Evolutionary conservation across 2,329 filamentous ascomycete species (phyloP), one percentile per base, ranked within the genome.

Genomic region (Fusarium pseudocircinatum): DNA sequence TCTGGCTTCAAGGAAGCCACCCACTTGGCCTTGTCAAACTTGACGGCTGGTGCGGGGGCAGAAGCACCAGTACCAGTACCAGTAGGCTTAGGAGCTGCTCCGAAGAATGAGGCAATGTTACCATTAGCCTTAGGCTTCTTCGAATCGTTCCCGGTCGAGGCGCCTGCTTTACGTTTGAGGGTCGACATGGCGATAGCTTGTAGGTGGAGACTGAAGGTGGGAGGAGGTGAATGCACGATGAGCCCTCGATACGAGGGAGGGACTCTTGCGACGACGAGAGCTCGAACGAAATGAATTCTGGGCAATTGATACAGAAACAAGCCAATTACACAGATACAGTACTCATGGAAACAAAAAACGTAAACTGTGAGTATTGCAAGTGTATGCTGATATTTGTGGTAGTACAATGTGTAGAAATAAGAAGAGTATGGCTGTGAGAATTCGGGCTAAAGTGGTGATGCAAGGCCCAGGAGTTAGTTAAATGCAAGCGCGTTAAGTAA

Each of bases 1-100:
- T 99, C 96, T 0, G 89, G 83, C 0, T 89, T 95, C 71, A 99
- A 87, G 64, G 89, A 89, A 26, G 90, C 89, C n/a, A 95, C 87
- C 96, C 96, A 99, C 83, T 93, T 94, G 50, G 90, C 90, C 85
- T 97, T 98, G 86, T 98, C 89, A 81, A 98, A 98, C 74, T 89
- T 93, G 64, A 81, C 72, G 10, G 82, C 77, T 39, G 84, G 73
- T 9, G 82, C 69, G 39, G 80, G 75, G 42, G 79, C 79, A 16
- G 82, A 70, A 43, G 80, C 49, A 50, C 22, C 24, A 37, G 36
- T 75, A 22, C 80, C 79, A 32, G 79, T 79, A 22, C 80, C 79
- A 28, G 79, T 79, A 16, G 80, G 77, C 80, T 92, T 93, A 11
- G 94, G 91, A 22, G 73, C 77, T 24, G 89, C 86, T 20, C 90